These are phyloP conservation scores for Epichloe sibirici DNA, from an alignment of 2,329 filamentous ascomycete species.

Conservation along the genomic window DNA sequence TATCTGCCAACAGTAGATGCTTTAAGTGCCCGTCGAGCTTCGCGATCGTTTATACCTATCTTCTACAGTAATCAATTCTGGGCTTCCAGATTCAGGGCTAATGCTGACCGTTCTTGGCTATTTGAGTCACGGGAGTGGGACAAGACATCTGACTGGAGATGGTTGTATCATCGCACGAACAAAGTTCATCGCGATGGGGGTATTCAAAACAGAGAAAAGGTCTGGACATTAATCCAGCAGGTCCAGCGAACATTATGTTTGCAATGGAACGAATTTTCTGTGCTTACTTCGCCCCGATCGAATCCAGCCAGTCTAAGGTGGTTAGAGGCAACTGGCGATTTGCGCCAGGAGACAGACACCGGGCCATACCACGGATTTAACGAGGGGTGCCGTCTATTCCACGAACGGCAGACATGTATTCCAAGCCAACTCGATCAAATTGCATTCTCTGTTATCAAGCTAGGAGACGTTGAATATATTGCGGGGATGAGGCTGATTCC, in stretches of 20 bases:
- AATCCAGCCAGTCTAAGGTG: neutral
- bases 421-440: constrained; percentile 5
- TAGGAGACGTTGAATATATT: constrained; percentile 4
- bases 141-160: constrained; percentile 4
- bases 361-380: constrained; percentile 1
- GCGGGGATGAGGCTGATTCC: constrained; percentile 5
- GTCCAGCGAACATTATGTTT: constrained; percentile 6
- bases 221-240: constrained; percentile 5
- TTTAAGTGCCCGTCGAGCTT: constrained; percentile 6
- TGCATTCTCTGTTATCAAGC: constrained; percentile 6
- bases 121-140: constrained; percentile 7
- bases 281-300: neutral
- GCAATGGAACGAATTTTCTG: constrained; percentile 5
- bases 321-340: constrained; percentile 4
- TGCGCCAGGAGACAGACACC: neutral
- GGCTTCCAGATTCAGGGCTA: constrained; percentile 6
- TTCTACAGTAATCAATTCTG: constrained; percentile 7
- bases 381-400: constrained; percentile 6
- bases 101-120: constrained; percentile 8
- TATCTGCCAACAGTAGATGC: constrained; percentile 6
- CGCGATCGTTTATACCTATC: constrained; percentile 5
- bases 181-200: neutral
- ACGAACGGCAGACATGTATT: constrained; percentile 2
- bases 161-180: constrained; percentile 6
- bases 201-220: constrained; percentile 8